Conservation (phyloP, 2,329 filamentous ascomycete genomes). For the Metarhizium robertsii region DNA sequence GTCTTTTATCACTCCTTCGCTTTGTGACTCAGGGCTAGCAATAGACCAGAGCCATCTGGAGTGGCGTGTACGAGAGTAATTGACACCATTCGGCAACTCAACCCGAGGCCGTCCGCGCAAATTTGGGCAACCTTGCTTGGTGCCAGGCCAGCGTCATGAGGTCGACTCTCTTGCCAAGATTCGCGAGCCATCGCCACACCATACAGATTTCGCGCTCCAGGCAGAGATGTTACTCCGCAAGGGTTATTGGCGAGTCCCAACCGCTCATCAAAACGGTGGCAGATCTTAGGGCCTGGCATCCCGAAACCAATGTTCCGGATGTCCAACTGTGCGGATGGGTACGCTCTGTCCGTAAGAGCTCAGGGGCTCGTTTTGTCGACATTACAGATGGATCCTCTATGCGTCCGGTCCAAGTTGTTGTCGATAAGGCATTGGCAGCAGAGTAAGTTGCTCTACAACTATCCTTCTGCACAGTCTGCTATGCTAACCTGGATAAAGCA, state of each 20-base stretch:
- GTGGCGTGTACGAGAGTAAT: not conserved
- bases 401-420: slow-evolving; percentile 68
- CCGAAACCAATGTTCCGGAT: slow-evolving; percentile 31
- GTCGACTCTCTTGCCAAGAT: not conserved
- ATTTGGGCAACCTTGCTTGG: not conserved
- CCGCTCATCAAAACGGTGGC: slow-evolving; percentile 37
- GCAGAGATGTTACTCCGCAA: slow-evolving; percentile 24
- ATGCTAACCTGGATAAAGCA: slow-evolving; percentile 34
- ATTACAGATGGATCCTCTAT: slow-evolving; percentile 82
- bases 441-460: slow-evolving; percentile 44
- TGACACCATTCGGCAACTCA: not conserved
- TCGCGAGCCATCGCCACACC: not conserved
- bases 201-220: slow-evolving; percentile 1
- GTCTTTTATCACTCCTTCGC: not conserved
- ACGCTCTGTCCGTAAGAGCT: slow-evolving; percentile 78
- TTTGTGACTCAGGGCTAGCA: not conserved
- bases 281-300: slow-evolving; percentile 45
- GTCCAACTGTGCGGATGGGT: slow-evolving; percentile 69
- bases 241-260: slow-evolving; percentile 16
- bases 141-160: not conserved
- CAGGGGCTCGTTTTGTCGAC: slow-evolving; percentile 72
- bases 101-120: not conserved
- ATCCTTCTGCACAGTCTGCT: slow-evolving; percentile 10
- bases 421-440: slow-evolving; percentile 61
- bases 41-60: not conserved